Evolutionary conservation across 139 green algal genomes (phyloP).

Genomic region (Chlorokybus atmophyticus): DNA sequence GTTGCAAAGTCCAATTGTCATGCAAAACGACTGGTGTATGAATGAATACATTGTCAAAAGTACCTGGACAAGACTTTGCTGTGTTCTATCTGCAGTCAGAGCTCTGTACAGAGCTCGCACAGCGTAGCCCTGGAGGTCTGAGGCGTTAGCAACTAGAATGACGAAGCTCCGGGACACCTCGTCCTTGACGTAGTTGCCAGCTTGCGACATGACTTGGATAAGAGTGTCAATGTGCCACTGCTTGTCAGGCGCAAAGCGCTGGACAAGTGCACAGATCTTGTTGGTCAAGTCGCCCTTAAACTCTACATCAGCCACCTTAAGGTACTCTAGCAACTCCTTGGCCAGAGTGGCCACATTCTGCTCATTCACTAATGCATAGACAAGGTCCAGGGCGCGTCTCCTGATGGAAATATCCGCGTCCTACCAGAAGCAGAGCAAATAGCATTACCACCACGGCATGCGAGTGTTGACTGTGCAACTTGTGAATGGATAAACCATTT

Average conservation of each 20-base stretch:
- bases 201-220: conserved; percentile 24
- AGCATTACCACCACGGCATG: too few relatives aligned
- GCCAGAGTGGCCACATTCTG: conserved; percentile 62
- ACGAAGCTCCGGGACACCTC: conserved; percentile 63
- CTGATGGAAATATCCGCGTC: conserved; percentile 66
- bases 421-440: too few relatives aligned
- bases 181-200: conserved; percentile 45
- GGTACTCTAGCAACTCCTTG: conserved; percentile 90
- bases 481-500: too few relatives aligned
- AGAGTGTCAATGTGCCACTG: conserved; percentile 80
- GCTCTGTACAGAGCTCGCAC: conserved; percentile 28
- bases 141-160: conserved; percentile 70
- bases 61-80: conserved; percentile 21
- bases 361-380: conserved; percentile 79
- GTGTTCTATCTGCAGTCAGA: conserved; percentile 9
- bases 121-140: conserved; percentile 62
- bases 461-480: too few relatives aligned
- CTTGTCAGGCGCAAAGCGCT: conserved; percentile 54
- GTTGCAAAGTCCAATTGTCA: background rate
- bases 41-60: background rate
- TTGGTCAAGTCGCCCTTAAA: conserved; percentile 92
- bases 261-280: conserved; percentile 78
- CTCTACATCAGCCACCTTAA: conserved; percentile 68
- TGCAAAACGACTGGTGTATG: background rate
- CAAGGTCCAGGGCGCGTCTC: conserved; percentile 78